A percentile compares a stretch with the other conserved stretches of the same genome.
Evolutionary conservation across 768 basidiomycete genomes (phyloP).

Genomic region (Lactarius trivialis): DNA sequence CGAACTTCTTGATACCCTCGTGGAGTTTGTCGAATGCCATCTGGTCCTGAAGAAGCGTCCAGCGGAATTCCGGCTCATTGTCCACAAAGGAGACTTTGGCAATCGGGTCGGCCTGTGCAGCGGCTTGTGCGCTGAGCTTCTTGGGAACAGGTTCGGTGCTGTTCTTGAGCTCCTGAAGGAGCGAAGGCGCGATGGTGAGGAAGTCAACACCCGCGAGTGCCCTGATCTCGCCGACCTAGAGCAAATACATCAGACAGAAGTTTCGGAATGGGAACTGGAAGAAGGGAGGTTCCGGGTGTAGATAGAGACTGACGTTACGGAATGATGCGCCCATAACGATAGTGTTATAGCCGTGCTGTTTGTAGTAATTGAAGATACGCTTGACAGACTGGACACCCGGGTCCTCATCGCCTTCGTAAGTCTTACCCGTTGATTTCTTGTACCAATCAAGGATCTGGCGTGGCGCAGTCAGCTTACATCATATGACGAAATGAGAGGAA

Average conservation of each 20-base stretch:
- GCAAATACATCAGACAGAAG: neutral
- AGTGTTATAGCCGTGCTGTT: conserved; percentile 96
- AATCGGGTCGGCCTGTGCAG: conserved; percentile 52
- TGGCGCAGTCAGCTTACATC: conserved; percentile 17
- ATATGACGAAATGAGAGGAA: neutral
- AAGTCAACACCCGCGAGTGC: conserved; percentile 95
- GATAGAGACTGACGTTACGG: conserved; percentile 70
- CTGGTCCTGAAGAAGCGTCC: conserved; percentile 83
- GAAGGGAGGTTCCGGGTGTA: neutral
- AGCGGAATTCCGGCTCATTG: conserved; percentile 95
- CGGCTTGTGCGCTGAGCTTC: conserved; percentile 67
- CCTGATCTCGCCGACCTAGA: conserved; percentile 83
- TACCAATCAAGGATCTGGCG: conserved; percentile 95
- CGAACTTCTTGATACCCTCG: conserved; percentile 98
- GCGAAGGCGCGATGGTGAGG: conserved; percentile 86
- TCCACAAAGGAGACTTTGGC: conserved; percentile 81
- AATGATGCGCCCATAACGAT: conserved; percentile 99
- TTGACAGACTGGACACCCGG: conserved; percentile 95
- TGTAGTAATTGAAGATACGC: conserved; percentile 99
- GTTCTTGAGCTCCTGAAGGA: conserved; percentile 90
- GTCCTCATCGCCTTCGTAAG: conserved; percentile 86
- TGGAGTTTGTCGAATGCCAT: conserved; percentile 99
- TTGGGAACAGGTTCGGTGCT: conserved; percentile 72
- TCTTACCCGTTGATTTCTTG: conserved; percentile 82
- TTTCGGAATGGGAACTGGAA: neutral